Conservation (phyloP, 169 alveolate species). For the Plasmodium berghei region DNA sequence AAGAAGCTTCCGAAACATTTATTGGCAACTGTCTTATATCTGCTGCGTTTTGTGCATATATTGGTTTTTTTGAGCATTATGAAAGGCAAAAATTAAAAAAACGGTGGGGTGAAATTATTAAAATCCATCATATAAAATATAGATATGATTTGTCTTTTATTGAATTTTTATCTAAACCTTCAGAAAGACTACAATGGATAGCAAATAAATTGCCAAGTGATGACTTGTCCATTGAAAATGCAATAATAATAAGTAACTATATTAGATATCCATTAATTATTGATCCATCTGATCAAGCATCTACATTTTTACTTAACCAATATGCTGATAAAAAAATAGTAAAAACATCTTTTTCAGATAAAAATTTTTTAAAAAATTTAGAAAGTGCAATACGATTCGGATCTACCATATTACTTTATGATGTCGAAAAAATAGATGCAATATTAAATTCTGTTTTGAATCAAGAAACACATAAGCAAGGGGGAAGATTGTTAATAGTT, state of each 20-base stretch:
- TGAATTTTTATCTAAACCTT: slow-evolving; percentile 96
- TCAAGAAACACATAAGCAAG: slow-evolving; percentile 95
- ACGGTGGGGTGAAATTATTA: slow-evolving; percentile 81
- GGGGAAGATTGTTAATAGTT: slow-evolving; percentile 95
- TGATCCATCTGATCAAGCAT: slow-evolving; percentile 95
- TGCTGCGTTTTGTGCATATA: slow-evolving; percentile 95
- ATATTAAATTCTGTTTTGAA: slow-evolving; percentile 90
- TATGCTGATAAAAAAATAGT: slow-evolving; percentile 90
- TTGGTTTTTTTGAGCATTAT: slow-evolving; percentile 93
- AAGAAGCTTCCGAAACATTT: slow-evolving; percentile 81
- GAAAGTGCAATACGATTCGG: slow-evolving; percentile 97
- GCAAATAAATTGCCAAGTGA: slow-evolving; percentile 96
- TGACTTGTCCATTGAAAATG: slow-evolving; percentile 97
- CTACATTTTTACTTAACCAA: slow-evolving; percentile 84
- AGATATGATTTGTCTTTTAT: slow-evolving; percentile 92
- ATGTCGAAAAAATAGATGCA: slow-evolving; percentile 94
- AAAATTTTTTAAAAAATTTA: slow-evolving; percentile 92
- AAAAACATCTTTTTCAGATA: slow-evolving; percentile 90
- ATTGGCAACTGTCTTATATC: slow-evolving; percentile 96
- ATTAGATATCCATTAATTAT: slow-evolving; percentile 96
- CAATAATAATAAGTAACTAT: slow-evolving; percentile 92
- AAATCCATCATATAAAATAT: slow-evolving; percentile 80
- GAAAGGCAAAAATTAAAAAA: slow-evolving; percentile 64
- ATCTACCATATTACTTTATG: slow-evolving; percentile 95
- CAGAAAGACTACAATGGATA: slow-evolving; percentile 91